Conservation (phyloP, 1,284 basidiomycete genomes). For the Baeospora myosura region DNA sequence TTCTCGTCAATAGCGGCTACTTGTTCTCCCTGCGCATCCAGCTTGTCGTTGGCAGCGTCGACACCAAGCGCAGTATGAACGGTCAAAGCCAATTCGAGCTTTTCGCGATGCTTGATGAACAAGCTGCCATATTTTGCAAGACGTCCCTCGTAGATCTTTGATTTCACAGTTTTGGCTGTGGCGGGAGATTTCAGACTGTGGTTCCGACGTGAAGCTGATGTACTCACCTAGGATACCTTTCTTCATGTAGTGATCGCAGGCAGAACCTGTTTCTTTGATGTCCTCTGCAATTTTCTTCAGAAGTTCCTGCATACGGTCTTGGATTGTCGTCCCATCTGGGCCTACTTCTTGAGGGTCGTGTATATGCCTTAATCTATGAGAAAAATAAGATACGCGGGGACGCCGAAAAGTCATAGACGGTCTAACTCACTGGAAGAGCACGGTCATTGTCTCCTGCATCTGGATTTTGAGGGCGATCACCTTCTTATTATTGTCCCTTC, state of each 20-base stretch:
- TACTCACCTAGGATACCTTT: slow-evolving; percentile 27
- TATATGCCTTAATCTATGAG: slow-evolving; percentile 23
- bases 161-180: slow-evolving; percentile 27
- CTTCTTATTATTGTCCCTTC: slow-evolving; percentile 36
- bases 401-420: background rate
- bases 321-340: slow-evolving; percentile 22
- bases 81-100: slow-evolving; percentile 21
- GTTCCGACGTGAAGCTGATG: background rate
- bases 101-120: slow-evolving; percentile 23
- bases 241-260: slow-evolving; percentile 29
- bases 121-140: slow-evolving; percentile 21
- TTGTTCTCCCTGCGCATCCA: slow-evolving; percentile 18
- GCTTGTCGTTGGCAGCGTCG: slow-evolving; percentile 25
- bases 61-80: slow-evolving; percentile 25
- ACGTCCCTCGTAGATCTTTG: slow-evolving; percentile 24
- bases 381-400: background rate
- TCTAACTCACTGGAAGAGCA: slow-evolving; percentile 31
- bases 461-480: slow-evolving; percentile 31
- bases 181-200: background rate
- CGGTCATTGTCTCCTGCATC: slow-evolving; percentile 39
- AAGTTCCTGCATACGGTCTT: slow-evolving; percentile 20
- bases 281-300: slow-evolving; percentile 26
- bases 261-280: slow-evolving; percentile 27
- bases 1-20: slow-evolving; percentile 22
- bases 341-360: slow-evolving; percentile 18